These are phyloP conservation scores for Trebouxia sp. DNA, from an alignment of 139 green algal genomes.

Conservation along the genomic window DNA sequence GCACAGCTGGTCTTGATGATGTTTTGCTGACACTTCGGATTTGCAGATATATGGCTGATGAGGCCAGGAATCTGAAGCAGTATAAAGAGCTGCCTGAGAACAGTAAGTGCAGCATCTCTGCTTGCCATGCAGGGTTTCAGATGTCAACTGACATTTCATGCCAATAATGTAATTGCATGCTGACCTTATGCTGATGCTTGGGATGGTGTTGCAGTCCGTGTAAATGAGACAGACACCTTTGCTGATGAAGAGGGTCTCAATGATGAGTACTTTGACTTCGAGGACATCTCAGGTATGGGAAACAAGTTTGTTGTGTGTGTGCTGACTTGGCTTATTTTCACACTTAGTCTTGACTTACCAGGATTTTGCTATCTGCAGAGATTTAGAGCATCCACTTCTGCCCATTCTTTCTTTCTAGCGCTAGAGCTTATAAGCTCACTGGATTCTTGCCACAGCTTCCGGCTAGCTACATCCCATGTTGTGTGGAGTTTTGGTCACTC, in stretches of 20 bases:
- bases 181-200: background rate
- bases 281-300: conserved; percentile 64
- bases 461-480: too few relatives aligned
- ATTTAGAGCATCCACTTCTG: too few relatives aligned
- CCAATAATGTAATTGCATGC: background rate
- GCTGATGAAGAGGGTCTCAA: conserved; percentile 66
- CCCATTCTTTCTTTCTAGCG: too few relatives aligned
- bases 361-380: too few relatives aligned
- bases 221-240: conserved; percentile 72
- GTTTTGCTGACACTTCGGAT: background rate
- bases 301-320: too few relatives aligned
- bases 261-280: conserved; percentile 86
- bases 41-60: conserved; percentile 88
- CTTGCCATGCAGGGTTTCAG: background rate
- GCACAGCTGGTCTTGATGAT: too few relatives aligned
- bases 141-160: background rate
- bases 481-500: too few relatives aligned
- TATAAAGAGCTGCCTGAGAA: conserved; percentile 98
- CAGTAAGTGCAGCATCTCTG: conserved; percentile 45
- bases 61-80: conserved; percentile 92
- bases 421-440: too few relatives aligned
- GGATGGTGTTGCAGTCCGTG: conserved; percentile 50
- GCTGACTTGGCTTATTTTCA: too few relatives aligned
- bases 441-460: too few relatives aligned
- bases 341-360: too few relatives aligned